Evolutionary conservation across 768 basidiomycete species (phyloP).

Genomic region (Pilatotrama ljubarskyi): DNA sequence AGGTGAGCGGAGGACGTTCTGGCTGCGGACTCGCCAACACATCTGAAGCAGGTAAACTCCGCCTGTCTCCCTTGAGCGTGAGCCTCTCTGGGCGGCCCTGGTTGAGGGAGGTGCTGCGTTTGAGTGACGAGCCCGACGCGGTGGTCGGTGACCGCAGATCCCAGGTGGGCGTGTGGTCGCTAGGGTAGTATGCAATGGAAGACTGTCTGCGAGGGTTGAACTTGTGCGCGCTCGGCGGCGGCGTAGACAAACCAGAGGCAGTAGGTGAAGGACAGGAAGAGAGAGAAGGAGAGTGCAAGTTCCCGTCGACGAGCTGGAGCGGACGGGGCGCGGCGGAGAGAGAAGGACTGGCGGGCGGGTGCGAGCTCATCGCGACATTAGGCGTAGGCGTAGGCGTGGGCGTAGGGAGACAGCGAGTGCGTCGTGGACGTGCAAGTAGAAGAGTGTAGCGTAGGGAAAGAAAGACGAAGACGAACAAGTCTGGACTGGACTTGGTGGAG

Average conservation of each 20-base stretch:
- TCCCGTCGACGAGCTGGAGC: conserved; percentile 47
- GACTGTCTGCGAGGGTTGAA: conserved; percentile 45
- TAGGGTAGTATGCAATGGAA: conserved; percentile 52
- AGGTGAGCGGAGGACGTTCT: conserved; percentile 48
- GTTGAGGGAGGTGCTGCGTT: conserved; percentile 28
- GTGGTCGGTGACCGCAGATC: conserved; percentile 28
- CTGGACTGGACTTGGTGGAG: conserved; percentile 4
- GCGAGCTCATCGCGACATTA: conserved; percentile 22
- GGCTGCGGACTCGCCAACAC: conserved; percentile 7
- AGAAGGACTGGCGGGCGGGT: conserved; percentile 24
- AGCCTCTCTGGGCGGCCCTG: conserved; percentile 9
- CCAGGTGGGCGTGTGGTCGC: conserved; percentile 30
- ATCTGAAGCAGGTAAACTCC: conserved; percentile 29
- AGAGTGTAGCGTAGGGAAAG: not conserved
- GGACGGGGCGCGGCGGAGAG: conserved; percentile 43
- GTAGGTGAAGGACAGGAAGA: conserved; percentile 29
- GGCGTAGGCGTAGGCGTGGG: not conserved
- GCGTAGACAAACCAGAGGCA: conserved; percentile 26
- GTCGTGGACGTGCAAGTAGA: not conserved
- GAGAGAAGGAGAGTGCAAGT: conserved; percentile 29
- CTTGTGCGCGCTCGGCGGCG: conserved; percentile 24
- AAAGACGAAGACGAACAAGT: not conserved
- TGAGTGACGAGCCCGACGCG: conserved; percentile 16
- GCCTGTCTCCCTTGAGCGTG: conserved; percentile 29
- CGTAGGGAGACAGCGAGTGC: not conserved